Evolutionary conservation across 2,329 filamentous ascomycete species (phyloP), one percentile per base, ranked within the genome.

Genomic region (Geosmithia putterillii): DNA sequence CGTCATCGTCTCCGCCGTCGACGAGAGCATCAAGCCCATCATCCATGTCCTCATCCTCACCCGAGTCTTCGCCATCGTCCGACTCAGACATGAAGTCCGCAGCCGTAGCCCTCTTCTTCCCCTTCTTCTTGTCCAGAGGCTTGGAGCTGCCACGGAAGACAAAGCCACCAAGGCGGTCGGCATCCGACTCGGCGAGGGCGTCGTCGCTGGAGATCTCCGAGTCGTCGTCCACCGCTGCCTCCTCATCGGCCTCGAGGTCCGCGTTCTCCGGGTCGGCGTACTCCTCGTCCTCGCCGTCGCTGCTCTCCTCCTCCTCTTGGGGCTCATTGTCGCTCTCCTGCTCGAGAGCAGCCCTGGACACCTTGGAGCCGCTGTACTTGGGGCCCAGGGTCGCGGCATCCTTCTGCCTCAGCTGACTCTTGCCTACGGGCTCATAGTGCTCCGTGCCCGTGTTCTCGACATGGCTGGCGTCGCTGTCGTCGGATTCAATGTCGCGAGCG

Each of bases 111-210:
- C 72, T 61, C 44, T 60, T 66, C 15, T 17, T 23, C 19, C 58
- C 61, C 28, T 47, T 49, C 39, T 62, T 64, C 10, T 32, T 6
- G 28, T 32, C 28, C 10, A 46, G 52, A 43, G 71, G 66, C 48
- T 73, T 74, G 2, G 69, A 70, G 58, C 75, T 81, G 19, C 75
- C 76, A 25, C 73, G 64, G 49, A 81, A 81, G 1, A 65, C 76
- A 57, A 85, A 95, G 1, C 76, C 78, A 50, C 83, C 79, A 54
- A 95, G 87, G 42, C 74, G 74, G 58, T 94, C 87, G 50, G 86
- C 81, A 53, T 96, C 90, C 50, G 86, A 92, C 44, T 84, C 80
- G 3, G 80, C 85, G 56, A 96, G 81, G 1, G 87, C 90, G 32
- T 74, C 63, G 45, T 81, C 76, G 53, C 76, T 81, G 41, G 74